Evolutionary conservation across 805 yeast genomes (phyloP), one percentile per base, ranked within the genome.

Genomic region (Lipomyces starkeyi): DNA sequence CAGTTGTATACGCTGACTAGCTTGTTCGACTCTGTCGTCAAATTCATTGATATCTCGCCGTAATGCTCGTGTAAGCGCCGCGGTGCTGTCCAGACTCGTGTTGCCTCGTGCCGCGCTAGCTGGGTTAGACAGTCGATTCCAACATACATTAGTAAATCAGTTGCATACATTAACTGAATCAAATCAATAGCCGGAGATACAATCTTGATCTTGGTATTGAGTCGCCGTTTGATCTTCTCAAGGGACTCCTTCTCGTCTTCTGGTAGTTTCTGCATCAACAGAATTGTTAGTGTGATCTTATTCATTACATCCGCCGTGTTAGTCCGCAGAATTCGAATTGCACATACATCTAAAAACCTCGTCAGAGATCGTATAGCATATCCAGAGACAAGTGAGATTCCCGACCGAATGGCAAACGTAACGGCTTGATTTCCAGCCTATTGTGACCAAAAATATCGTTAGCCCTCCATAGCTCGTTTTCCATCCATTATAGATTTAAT

Each of bases 381-480:
- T 0, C 89, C 86, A 0, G 93, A 86, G 0, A 93, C 95, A 25
- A 90, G 72, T 1, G 92, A 87, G 40, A 90, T 85, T 0, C 95
- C 92, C 0, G 93, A 89, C 65, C 89, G 81, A 34, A 90, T 86
- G 9, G 93, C 96, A 78, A 90, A 88, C 1, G 91, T 84, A n/a
- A 90, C 90, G 0, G 91, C 91, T 71, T 90, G 93, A 61, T 86
- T 86, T 37, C 93, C 90, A 2, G 95, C 95, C 78, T 83, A 81
- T 3, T 81, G 55, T 37, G 13, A 11, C 9, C 17, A 7, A 20
- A 8, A 0, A 27, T 5, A 29, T 20, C 22, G 27, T n/a, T 17
- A 40, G 29, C 22, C 43, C 54, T 37, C 35, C 22, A 20, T 22
- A 53, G 22, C 35, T 52, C 25, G 22, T 14, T 11, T 5, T 9